A percentile compares a stretch with the other conserved stretches of the same genome.
These are phyloP conservation scores for Gnomoniopsis smithogilvyi DNA, from an alignment of 2,329 filamentous ascomycete species.

Conservation along the genomic window DNA sequence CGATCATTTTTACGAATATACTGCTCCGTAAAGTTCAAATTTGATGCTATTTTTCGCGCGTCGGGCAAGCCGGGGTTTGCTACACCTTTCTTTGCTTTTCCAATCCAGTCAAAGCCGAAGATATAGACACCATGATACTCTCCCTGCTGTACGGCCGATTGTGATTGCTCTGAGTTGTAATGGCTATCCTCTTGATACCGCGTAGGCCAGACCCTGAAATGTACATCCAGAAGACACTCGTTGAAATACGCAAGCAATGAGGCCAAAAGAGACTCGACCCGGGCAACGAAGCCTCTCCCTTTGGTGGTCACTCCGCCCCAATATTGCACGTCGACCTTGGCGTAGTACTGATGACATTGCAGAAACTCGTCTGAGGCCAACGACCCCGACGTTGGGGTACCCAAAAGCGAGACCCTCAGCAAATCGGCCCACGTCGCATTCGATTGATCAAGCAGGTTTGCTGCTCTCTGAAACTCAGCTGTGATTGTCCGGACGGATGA, in stretches of 20 bases:
- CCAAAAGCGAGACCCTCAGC: not conserved
- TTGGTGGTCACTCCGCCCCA: constrained; percentile 58
- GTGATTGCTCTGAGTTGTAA: constrained; percentile 20
- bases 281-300: constrained; percentile 55
- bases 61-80: constrained; percentile 36
- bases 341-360: constrained; percentile 47
- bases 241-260: constrained; percentile 57
- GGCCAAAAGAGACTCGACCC: constrained; percentile 61
- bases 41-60: constrained; percentile 40
- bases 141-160: constrained; percentile 24
- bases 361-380: constrained; percentile 47
- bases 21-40: constrained; percentile 37
- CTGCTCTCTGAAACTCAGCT: constrained; percentile 48
- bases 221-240: constrained; percentile 46
- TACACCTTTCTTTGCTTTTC: constrained; percentile 36
- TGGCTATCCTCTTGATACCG: constrained; percentile 44
- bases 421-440: not conserved
- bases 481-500: constrained; percentile 50
- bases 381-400: not conserved
- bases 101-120: constrained; percentile 47
- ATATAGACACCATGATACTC: constrained; percentile 62
- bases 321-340: constrained; percentile 61
- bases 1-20: constrained; percentile 42
- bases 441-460: not conserved
- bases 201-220: constrained; percentile 60